Conservation (phyloP, 495 filamentous ascomycete species). For the Penicillium cosmopolitanum region DNA sequence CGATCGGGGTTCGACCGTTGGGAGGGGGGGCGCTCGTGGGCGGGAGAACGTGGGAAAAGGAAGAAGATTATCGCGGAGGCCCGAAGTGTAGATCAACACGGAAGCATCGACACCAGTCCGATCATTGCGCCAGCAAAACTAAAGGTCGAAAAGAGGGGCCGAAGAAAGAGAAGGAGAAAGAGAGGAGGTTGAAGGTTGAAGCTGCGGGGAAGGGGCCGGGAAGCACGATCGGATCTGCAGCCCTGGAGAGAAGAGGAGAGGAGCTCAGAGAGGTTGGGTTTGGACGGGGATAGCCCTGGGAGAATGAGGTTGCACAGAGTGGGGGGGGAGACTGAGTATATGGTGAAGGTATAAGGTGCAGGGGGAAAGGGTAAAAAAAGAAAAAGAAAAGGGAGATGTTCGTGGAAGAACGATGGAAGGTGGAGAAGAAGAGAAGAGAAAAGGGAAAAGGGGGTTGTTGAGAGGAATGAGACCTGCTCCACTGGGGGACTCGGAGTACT, state of each 20-base stretch:
- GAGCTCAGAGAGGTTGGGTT: background rate
- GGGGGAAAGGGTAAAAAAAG: background rate
- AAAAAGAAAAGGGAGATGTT: background rate
- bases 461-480: background rate
- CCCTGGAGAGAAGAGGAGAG: background rate
- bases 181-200: background rate
- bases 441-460: background rate
- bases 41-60: conserved; percentile 37
- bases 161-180: background rate
- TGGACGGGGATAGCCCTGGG: too few relatives aligned
- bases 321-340: background rate
- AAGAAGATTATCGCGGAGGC: conserved; percentile 23
- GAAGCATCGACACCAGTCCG: conserved; percentile 31
- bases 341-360: background rate
- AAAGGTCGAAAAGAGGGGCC: conserved; percentile 11
- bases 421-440: conserved; percentile 5
- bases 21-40: conserved; percentile 27
- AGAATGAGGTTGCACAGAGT: too few relatives aligned
- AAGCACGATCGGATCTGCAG: conserved; percentile 27
- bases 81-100: conserved; percentile 41
- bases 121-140: conserved; percentile 34
- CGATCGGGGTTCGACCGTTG: conserved; percentile 10
- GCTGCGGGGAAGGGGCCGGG: conserved; percentile 25
- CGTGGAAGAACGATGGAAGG: conserved; percentile 2
- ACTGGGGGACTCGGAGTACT: background rate